These are phyloP conservation scores for Penicillium canescens DNA, from an alignment of 495 filamentous ascomycete genomes.

Conservation along the genomic window DNA sequence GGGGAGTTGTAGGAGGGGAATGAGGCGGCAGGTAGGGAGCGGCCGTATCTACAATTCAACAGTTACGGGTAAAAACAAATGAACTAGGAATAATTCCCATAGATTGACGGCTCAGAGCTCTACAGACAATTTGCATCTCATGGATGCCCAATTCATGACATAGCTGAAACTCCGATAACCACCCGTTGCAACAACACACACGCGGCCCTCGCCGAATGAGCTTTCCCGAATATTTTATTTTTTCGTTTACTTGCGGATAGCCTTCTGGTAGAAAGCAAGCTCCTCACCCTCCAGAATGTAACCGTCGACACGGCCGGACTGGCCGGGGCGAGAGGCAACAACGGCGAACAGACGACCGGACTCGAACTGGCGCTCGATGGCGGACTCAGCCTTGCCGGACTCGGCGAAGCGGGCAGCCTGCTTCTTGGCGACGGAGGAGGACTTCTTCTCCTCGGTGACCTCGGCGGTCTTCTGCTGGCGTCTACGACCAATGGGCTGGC, in stretches of 20 bases:
- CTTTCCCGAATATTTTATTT: conserved; percentile 35
- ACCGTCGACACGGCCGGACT: conserved; percentile 93
- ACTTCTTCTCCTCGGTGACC: conserved; percentile 79
- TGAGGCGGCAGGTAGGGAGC: neutral
- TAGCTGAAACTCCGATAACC: conserved; percentile 51
- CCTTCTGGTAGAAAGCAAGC: conserved; percentile 98
- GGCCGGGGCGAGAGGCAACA: conserved; percentile 86
- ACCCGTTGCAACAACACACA: conserved; percentile 39
- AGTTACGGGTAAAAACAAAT: conserved; percentile 18
- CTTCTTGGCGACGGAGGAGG: conserved; percentile 92
- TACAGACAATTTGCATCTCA: conserved; percentile 44
- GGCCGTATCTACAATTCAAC: neutral
- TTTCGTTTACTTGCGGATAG: conserved; percentile 87
- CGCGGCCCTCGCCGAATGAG: conserved; percentile 23
- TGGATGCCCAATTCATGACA: conserved; percentile 46
- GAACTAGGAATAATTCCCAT: conserved; percentile 38
- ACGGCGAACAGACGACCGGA: conserved; percentile 94
- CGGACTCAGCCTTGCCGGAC: conserved; percentile 86
- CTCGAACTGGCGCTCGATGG: conserved; percentile 97
- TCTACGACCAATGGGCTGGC: conserved; percentile 79
- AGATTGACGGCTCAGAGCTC: conserved; percentile 45
- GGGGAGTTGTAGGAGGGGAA: neutral
- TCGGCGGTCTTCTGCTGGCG: conserved; percentile 79
- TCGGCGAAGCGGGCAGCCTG: conserved; percentile 79
- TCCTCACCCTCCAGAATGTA: conserved; percentile 99